Evolutionary conservation across 352 stramenopile genomes (phyloP).

Genomic region (Phytophthora pluvialis): DNA sequence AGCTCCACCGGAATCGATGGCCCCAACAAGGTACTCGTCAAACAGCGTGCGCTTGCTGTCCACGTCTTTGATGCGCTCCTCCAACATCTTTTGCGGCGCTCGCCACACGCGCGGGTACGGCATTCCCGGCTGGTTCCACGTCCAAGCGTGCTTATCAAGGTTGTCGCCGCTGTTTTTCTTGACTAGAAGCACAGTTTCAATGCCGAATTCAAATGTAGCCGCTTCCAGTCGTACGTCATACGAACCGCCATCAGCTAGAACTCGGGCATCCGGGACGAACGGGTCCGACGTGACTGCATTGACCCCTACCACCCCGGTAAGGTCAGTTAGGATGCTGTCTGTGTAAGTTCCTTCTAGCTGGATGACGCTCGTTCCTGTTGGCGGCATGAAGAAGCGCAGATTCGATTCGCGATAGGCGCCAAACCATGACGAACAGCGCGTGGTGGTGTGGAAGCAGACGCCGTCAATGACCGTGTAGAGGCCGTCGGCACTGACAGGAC

Average conservation of each 20-base stretch:
- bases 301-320: slow-evolving; percentile 40
- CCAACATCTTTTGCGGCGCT: slow-evolving; percentile 52
- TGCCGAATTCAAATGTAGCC: slow-evolving; percentile 38
- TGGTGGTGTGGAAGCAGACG: slow-evolving; percentile 67
- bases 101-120: slow-evolving; percentile 41
- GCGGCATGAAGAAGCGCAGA: slow-evolving; percentile 54
- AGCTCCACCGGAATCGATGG: slow-evolving; percentile 53
- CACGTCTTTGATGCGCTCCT: slow-evolving; percentile 22
- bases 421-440: slow-evolving; percentile 64
- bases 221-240: slow-evolving; percentile 58
- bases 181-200: slow-evolving; percentile 56
- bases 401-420: slow-evolving; percentile 42
- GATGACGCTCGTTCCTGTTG: slow-evolving; percentile 35
- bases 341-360: slow-evolving; percentile 36
- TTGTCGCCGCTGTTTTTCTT: slow-evolving; percentile 57
- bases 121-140: slow-evolving; percentile 39
- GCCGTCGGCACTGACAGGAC: slow-evolving; percentile 6
- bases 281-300: not conserved
- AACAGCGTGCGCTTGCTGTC: slow-evolving; percentile 38
- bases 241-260: slow-evolving; percentile 34
- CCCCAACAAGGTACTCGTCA: slow-evolving; percentile 53
- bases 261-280: slow-evolving; percentile 39
- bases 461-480: slow-evolving; percentile 43
- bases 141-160: slow-evolving; percentile 56
- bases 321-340: slow-evolving; percentile 42